Conservation (phyloP, 768 basidiomycete genomes). For the Xerocomellus amylosporus region DNA sequence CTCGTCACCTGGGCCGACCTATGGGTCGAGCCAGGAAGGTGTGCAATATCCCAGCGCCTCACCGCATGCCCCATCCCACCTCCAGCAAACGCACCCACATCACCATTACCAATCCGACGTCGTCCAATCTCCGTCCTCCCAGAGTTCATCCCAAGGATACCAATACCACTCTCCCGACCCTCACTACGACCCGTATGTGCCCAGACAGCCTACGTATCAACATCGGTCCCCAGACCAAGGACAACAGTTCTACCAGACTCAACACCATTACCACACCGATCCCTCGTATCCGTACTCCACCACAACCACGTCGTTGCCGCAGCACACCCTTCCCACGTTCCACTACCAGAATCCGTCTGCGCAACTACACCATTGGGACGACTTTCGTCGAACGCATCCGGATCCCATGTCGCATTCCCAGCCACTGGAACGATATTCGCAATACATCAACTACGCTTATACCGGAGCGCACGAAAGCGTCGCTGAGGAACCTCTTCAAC, state of each 20-base stretch:
- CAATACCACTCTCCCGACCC: slow-evolving; percentile 10
- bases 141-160: slow-evolving; percentile 15
- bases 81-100: slow-evolving; percentile 1
- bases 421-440: neutral
- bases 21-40: slow-evolving; percentile 1
- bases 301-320: slow-evolving; percentile 8
- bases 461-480: neutral
- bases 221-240: slow-evolving; percentile 18
- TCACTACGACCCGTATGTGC: slow-evolving; percentile 15
- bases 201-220: slow-evolving; percentile 2
- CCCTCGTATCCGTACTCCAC: slow-evolving; percentile 3
- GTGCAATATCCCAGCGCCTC: slow-evolving; percentile 3
- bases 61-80: slow-evolving; percentile 6
- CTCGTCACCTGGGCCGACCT: slow-evolving; percentile 3
- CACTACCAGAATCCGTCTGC: slow-evolving; percentile 11
- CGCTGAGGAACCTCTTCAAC: slow-evolving; percentile 10
- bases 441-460: slow-evolving; percentile 2
- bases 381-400: neutral
- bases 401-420: slow-evolving; percentile 1
- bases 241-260: slow-evolving; percentile 24
- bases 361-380: slow-evolving; percentile 17
- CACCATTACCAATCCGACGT: slow-evolving; percentile 14
- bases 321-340: neutral
- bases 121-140: slow-evolving; percentile 20
- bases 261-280: slow-evolving; percentile 11